Conservation (phyloP, 345 rosid species). For the Excoecaria cochinchinensis region DNA sequence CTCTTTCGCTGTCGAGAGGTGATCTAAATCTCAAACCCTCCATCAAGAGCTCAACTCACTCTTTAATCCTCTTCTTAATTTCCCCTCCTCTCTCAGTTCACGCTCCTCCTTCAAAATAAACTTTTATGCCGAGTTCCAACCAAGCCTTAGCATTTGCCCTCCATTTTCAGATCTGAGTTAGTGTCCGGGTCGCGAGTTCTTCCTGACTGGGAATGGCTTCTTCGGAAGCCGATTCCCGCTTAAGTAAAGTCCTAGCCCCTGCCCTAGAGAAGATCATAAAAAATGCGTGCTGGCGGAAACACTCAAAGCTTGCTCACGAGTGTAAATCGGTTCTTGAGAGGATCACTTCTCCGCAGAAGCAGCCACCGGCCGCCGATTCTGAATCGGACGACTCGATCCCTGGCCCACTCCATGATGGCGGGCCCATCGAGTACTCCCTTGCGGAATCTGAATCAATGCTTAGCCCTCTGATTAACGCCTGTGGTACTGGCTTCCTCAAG, state of each 20-base stretch:
- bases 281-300: constrained; percentile 97
- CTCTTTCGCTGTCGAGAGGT: too few species aligned
- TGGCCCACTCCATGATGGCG: constrained; percentile 89
- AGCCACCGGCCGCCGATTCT: constrained; percentile 46
- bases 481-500: constrained; percentile 65
- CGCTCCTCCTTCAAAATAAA: not conserved
- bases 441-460: constrained; percentile 85
- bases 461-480: constrained; percentile 76
- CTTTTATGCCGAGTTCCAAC: constrained; percentile 11
- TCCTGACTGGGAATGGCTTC: constrained; percentile 90
- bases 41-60: not conserved
- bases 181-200: constrained; percentile 28
- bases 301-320: constrained; percentile 89
- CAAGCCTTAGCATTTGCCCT: constrained; percentile 2
- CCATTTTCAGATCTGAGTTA: constrained; percentile 42
- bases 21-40: constrained; percentile 44
- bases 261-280: constrained; percentile 84
- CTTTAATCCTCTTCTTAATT: not conserved
- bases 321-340: constrained; percentile 84
- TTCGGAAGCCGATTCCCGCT: constrained; percentile 98
- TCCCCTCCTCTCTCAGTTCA: not conserved
- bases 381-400: constrained; percentile 62
- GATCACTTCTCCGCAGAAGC: constrained; percentile 45
- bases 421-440: constrained; percentile 59
- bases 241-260: constrained; percentile 66